Base-by-base conservation (phyloP, 306 rosid species). In the Bauhinia variegata region DNA sequence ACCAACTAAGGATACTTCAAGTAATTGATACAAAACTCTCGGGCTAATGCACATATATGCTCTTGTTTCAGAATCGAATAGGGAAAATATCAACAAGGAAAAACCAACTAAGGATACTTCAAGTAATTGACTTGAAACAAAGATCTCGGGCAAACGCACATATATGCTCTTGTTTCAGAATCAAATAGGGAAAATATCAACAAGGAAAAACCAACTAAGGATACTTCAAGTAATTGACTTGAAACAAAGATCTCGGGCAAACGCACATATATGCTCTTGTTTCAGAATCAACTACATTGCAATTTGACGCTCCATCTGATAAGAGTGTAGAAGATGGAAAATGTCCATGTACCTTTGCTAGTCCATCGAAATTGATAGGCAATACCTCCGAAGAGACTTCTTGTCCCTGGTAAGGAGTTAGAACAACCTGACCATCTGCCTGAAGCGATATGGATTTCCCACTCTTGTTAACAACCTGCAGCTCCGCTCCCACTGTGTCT, bases 401-500 rank as follows among this genome's bases (percentile, higher is more conserved):
- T 65, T 85, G 78, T 39, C 76, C 90, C 63, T 70, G 65, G 67
- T 86, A 73, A 32, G 97, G 99, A 12, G 92, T 89, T 51, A 89
- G 82, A 58, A 89, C 79, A 80, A 89, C 96, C 63, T 73, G 53
- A 41, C 50, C 95, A 78, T 82, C 75, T 47, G 61, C 85, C 76
- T 57, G 31, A 63, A 87, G 95, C 3, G 89, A 74, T 75, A 89
- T 85, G 5, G 91, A 15, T 38, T 75, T 80, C 84, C 70, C 95
- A 9, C 79, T 72, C 71, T 64, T 83, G 77, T 89, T 89, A 23
- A 83, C 80, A 66, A 87, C 96, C 86, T 89, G 95, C 91, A 89
- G 71, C 81, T 89, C 96, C 8, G 96, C 82, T 9, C 95, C 96
- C 41, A 87, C 95, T 0, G 96, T 89, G 79, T 89, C 96, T 86